phyloP scores from a whole-genome alignment of 2,329 filamentous ascomycete species.

The Penicillium digitatum region DNA sequence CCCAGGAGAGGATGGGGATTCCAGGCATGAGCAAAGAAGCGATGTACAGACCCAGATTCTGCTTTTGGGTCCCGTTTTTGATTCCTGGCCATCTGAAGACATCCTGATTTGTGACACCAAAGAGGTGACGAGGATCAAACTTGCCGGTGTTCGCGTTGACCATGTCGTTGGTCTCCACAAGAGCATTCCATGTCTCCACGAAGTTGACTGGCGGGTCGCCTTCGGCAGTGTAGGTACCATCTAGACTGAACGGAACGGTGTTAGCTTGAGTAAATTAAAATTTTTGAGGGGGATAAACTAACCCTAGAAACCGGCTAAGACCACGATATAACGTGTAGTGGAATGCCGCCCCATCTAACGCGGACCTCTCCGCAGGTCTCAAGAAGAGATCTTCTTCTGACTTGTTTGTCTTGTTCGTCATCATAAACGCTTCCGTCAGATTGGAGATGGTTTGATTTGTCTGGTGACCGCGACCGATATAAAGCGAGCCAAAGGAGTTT shows the following conservation, averaged over 20 bases:
- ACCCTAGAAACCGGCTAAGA: slow-evolving; percentile 57
- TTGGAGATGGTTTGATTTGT: slow-evolving; percentile 47
- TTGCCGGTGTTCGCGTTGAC: slow-evolving; percentile 57
- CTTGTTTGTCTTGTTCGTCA: slow-evolving; percentile 39
- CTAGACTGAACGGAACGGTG: slow-evolving; percentile 33
- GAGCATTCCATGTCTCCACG: slow-evolving; percentile 52
- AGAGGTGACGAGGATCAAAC: slow-evolving; percentile 63
- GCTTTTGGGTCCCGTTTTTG: slow-evolving; percentile 51
- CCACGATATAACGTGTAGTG: slow-evolving; percentile 61
- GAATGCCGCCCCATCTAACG: slow-evolving; percentile 59
- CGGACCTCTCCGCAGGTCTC: slow-evolving; percentile 47
- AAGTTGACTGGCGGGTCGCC: slow-evolving; percentile 54
- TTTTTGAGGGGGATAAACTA: background rate
- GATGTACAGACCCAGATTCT: slow-evolving; percentile 56
- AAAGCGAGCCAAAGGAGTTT: slow-evolving; percentile 58
- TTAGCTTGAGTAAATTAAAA: background rate
- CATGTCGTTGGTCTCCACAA: slow-evolving; percentile 56
- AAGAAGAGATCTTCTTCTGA: slow-evolving; percentile 47
- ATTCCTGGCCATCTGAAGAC: slow-evolving; percentile 62
- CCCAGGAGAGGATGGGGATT: slow-evolving; percentile 59
- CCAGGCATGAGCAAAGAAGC: slow-evolving; percentile 58
- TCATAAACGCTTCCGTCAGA: slow-evolving; percentile 48
- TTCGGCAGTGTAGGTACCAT: slow-evolving; percentile 53
- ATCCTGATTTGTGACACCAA: slow-evolving; percentile 62
- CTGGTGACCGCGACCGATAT: slow-evolving; percentile 58